phyloP scores from a whole-genome alignment of 768 basidiomycete species.

The Mycena chlorophos region DNA sequence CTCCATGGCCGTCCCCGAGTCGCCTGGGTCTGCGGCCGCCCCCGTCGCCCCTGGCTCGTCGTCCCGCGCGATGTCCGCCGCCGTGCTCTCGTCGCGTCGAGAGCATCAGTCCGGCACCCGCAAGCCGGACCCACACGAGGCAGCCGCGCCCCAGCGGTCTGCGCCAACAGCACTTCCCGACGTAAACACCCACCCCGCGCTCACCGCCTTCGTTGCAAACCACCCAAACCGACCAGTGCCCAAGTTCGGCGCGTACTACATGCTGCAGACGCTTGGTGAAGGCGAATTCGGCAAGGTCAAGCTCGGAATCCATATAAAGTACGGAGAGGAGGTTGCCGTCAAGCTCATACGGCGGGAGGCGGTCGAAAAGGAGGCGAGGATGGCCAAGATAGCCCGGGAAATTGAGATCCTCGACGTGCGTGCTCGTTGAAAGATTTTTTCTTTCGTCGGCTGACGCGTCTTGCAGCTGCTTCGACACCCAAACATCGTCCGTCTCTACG shows the following conservation, averaged over 20 bases:
- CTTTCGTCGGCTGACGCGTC: slow-evolving; percentile 7
- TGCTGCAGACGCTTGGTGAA: slow-evolving; percentile 95
- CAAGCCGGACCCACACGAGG: slow-evolving; percentile 32
- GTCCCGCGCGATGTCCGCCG: slow-evolving; percentile 11
- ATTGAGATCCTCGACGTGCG: slow-evolving; percentile 94
- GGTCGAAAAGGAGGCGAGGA: slow-evolving; percentile 79
- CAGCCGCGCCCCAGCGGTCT: slow-evolving; percentile 25
- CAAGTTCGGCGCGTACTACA: slow-evolving; percentile 92
- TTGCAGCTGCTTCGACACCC: slow-evolving; percentile 88
- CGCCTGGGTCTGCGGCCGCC: not conserved
- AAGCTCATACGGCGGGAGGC: slow-evolving; percentile 94
- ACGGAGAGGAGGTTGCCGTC: slow-evolving; percentile 96
- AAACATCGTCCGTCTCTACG: slow-evolving; percentile 96
- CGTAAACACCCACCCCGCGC: slow-evolving; percentile 83
- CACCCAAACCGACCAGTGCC: slow-evolving; percentile 84
- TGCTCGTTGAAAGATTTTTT: slow-evolving; percentile 19
- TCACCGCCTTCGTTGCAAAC: slow-evolving; percentile 72
- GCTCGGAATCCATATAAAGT: slow-evolving; percentile 86
- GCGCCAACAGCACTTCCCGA: slow-evolving; percentile 55
- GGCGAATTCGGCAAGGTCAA: slow-evolving; percentile 99
- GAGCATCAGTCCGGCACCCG: slow-evolving; percentile 23
- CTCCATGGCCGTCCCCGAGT: slow-evolving; percentile 12
- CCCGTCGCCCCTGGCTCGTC: slow-evolving; percentile 25
- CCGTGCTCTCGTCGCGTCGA: slow-evolving; percentile 9
- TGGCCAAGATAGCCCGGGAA: slow-evolving; percentile 96